These are phyloP conservation scores for Dothidotthia symphoricarpi DNA, from an alignment of 2,329 filamentous ascomycete species.

Conservation along the genomic window DNA sequence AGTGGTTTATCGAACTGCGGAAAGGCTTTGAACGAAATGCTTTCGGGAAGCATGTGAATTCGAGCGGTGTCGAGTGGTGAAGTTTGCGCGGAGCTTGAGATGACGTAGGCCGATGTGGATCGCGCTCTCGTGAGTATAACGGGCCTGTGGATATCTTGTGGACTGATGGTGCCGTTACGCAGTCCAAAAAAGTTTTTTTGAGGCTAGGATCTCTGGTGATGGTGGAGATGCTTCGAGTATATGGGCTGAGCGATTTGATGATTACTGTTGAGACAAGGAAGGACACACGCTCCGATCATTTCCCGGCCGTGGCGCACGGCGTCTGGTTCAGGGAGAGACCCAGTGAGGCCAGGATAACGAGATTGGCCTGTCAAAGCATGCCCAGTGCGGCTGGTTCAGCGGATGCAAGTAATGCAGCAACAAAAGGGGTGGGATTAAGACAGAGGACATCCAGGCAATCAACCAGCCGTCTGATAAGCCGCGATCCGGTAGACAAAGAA, in stretches of 20 bases:
- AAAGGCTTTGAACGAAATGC: slow-evolving; percentile 23
- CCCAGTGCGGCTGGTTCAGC: slow-evolving; percentile 6
- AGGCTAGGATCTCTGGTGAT: background rate
- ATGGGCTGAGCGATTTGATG: slow-evolving; percentile 11
- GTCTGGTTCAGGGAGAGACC: slow-evolving; percentile 12
- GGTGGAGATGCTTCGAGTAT: slow-evolving; percentile 8
- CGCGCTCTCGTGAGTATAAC: background rate
- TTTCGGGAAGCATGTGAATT: slow-evolving; percentile 30
- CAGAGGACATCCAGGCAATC: slow-evolving; percentile 1
- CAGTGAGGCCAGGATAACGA: slow-evolving; percentile 10
- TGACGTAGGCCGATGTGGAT: slow-evolving; percentile 25
- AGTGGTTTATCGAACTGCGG: slow-evolving; percentile 28
- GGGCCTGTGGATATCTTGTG: slow-evolving; percentile 8
- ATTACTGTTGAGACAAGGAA: slow-evolving; percentile 36
- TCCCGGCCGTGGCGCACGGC: slow-evolving; percentile 21
- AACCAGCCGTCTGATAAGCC: slow-evolving; percentile 11
- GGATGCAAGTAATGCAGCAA: slow-evolving; percentile 9
- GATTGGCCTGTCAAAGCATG: slow-evolving; percentile 17
- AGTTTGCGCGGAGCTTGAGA: slow-evolving; percentile 19
- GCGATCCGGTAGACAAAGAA: slow-evolving; percentile 4
- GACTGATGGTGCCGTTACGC: background rate
- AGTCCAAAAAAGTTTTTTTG: slow-evolving; percentile 2
- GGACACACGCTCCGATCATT: slow-evolving; percentile 24
- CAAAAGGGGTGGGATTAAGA: slow-evolving; percentile 9
- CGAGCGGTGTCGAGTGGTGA: slow-evolving; percentile 16